Evolutionary conservation across 192 early-diverging fungal species (phyloP).

Genomic region (Backusella liffmaniae): DNA sequence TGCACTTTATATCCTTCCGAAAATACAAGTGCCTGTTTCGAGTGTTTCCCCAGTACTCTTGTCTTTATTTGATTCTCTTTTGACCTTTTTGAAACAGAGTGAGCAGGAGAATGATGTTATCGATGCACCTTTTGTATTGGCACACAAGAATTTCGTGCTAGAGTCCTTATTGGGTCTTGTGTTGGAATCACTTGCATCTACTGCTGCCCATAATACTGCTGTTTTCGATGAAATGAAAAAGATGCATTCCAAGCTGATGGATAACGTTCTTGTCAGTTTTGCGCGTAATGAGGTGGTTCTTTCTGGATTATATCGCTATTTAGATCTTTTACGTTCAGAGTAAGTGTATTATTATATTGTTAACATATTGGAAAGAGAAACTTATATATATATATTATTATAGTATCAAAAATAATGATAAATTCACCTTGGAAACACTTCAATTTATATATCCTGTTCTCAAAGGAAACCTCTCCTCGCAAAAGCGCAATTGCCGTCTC

Average conservation of each 20-base stretch:
- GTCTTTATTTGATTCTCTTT: conserved; percentile 30
- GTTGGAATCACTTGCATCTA: conserved; percentile 42
- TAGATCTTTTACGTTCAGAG: conserved; percentile 27
- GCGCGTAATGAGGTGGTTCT: conserved; percentile 48
- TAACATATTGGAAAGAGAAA: too few species aligned
- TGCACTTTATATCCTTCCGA: conserved; percentile 44
- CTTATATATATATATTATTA: background rate
- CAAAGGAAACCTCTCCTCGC: conserved; percentile 58
- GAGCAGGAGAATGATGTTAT: conserved; percentile 31
- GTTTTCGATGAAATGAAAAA: conserved; percentile 16
- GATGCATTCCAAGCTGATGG: conserved; percentile 29
- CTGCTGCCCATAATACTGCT: conserved; percentile 21
- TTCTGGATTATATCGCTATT: conserved; percentile 43
- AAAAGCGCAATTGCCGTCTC: conserved; percentile 53
- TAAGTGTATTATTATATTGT: background rate
- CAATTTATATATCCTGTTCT: conserved; percentile 50
- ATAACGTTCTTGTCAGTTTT: conserved; percentile 41
- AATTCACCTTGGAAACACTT: conserved; percentile 36
- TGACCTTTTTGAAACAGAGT: conserved; percentile 21
- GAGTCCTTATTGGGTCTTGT: conserved; percentile 50
- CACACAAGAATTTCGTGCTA: conserved; percentile 41
- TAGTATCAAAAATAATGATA: conserved; percentile 21
- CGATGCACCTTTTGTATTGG: conserved; percentile 40
- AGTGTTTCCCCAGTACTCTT: conserved; percentile 29
- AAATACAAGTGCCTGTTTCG: conserved; percentile 35